A percentile compares a stretch with the other conserved stretches of the same genome.
Conservation (phyloP, 352 stramenopile species). For the Pythium rishiriense region DNA sequence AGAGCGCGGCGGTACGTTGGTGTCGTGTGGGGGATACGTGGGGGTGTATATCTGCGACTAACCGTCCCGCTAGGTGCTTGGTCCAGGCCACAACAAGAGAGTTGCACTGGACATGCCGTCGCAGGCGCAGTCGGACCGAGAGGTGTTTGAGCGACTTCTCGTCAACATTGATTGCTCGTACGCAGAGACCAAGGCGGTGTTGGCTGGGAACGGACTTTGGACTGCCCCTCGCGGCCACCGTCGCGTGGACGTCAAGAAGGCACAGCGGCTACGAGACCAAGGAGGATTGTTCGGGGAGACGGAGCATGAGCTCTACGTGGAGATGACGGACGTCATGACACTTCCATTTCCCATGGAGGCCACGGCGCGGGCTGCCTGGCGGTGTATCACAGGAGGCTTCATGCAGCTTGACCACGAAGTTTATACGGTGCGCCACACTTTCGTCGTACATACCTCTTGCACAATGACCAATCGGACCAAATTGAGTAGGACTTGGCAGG, state of each 20-base stretch:
- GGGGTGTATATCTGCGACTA: too few species aligned
- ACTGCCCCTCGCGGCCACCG: slow-evolving; percentile 11
- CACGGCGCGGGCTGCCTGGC: slow-evolving; percentile 27
- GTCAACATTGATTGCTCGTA: slow-evolving; percentile 30
- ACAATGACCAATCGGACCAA: not conserved
- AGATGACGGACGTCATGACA: slow-evolving; percentile 26
- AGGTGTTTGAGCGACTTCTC: slow-evolving; percentile 32
- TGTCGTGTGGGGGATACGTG: not conserved
- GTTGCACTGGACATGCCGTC: not conserved
- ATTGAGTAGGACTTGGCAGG: slow-evolving; percentile 24
- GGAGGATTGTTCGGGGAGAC: not conserved
- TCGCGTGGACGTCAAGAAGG: slow-evolving; percentile 3
- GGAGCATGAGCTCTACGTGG: slow-evolving; percentile 13
- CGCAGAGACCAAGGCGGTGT: slow-evolving; percentile 30
- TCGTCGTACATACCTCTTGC: not conserved
- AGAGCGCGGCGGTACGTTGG: not conserved
- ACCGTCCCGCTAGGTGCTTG: not conserved
- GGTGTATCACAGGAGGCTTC: slow-evolving; percentile 34
- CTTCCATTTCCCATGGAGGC: slow-evolving; percentile 28
- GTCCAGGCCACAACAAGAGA: not conserved
- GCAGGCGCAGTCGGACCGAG: not conserved
- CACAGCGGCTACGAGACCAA: too few species aligned
- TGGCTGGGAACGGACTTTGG: slow-evolving; percentile 40
- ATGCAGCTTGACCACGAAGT: slow-evolving; percentile 37
- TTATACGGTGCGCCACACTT: slow-evolving; percentile 23